These are phyloP conservation scores for Fusarium sp. DNA, from an alignment of 2,329 filamentous ascomycete genomes.

Conservation along the genomic window DNA sequence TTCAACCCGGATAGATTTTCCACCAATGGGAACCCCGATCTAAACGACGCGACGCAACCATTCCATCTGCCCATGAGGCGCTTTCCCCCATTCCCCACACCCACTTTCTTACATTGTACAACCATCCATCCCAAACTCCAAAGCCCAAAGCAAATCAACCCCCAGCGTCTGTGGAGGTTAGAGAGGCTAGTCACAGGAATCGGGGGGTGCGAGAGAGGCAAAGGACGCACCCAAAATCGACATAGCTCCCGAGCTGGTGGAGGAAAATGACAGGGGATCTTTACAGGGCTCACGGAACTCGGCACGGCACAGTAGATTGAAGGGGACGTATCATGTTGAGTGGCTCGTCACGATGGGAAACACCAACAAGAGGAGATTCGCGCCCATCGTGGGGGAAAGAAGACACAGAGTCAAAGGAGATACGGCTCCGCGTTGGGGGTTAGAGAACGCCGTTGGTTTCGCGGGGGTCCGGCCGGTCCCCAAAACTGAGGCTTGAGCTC, in stretches of 20 bases:
- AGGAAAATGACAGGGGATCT: constrained; percentile 19
- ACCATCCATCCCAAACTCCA: background rate
- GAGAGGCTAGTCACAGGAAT: background rate
- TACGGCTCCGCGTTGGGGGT: constrained; percentile 28
- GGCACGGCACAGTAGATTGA: constrained; percentile 32
- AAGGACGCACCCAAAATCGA: constrained; percentile 28
- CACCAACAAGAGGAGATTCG: constrained; percentile 1
- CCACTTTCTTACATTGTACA: background rate
- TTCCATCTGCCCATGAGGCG: constrained; percentile 13
- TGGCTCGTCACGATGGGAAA: background rate
- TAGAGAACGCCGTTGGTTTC: constrained; percentile 1
- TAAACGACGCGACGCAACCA: background rate
- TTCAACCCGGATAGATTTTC: background rate
- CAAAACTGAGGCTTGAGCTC: background rate
- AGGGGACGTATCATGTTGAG: background rate
- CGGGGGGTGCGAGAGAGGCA: background rate
- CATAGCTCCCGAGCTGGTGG: constrained; percentile 32
- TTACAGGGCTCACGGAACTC: constrained; percentile 34
- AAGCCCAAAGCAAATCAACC: constrained; percentile 5
- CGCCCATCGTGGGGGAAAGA: constrained; percentile 17
- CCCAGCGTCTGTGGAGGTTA: constrained; percentile 6
- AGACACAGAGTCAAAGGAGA: background rate
- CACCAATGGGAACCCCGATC: constrained; percentile 18
- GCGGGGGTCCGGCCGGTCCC: constrained; percentile 15
- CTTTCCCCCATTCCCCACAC: constrained; percentile 33